A percentile compares a stretch with the other conserved stretches of the same genome.
Evolutionary conservation across 208 protist genomes (phyloP).

Genomic region (Leishmania tarentolae): DNA sequence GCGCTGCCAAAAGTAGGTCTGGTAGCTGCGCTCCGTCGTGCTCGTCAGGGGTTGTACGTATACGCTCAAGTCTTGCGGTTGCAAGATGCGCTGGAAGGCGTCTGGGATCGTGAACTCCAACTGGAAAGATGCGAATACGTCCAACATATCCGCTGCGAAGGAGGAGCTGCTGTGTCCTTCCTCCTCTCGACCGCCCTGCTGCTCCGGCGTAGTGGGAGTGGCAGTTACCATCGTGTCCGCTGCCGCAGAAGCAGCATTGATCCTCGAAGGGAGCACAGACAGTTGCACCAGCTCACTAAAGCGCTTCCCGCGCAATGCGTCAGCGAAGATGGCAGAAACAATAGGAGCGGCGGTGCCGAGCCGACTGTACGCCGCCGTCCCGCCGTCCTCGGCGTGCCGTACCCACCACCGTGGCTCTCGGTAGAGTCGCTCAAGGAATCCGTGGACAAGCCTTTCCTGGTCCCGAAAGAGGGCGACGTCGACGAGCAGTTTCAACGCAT

Average conservation of each 20-base stretch:
- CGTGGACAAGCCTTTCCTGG: slow-evolving; percentile 64
- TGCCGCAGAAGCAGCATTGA: not conserved
- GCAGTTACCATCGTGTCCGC: not conserved
- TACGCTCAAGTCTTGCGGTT: slow-evolving; percentile 57
- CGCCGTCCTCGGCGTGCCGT: slow-evolving; percentile 19
- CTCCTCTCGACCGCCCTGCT: not conserved
- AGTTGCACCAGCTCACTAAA: slow-evolving; percentile 62
- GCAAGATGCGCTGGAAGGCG: slow-evolving; percentile 58
- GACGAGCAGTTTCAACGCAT: slow-evolving; percentile 64
- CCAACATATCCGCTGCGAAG: slow-evolving; percentile 39
- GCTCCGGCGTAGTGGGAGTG: not conserved
- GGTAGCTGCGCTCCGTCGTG: slow-evolving; percentile 43
- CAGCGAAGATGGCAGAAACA: slow-evolving; percentile 42
- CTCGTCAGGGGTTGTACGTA: slow-evolving; percentile 31
- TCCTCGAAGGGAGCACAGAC: slow-evolving; percentile 39
- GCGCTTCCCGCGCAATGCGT: slow-evolving; percentile 60
- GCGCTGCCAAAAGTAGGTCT: slow-evolving; percentile 74
- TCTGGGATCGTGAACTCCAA: slow-evolving; percentile 62
- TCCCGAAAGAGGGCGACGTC: slow-evolving; percentile 84
- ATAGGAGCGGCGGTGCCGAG: slow-evolving; percentile 55
- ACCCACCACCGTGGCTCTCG: slow-evolving; percentile 77
- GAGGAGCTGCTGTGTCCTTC: not conserved
- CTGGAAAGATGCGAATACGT: slow-evolving; percentile 77
- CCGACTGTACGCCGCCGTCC: slow-evolving; percentile 18
- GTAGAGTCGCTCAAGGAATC: slow-evolving; percentile 67